Evolutionary conservation across 108 stramenopile genomes (phyloP).

Genomic region (Halocafeteria seosinensis): DNA sequence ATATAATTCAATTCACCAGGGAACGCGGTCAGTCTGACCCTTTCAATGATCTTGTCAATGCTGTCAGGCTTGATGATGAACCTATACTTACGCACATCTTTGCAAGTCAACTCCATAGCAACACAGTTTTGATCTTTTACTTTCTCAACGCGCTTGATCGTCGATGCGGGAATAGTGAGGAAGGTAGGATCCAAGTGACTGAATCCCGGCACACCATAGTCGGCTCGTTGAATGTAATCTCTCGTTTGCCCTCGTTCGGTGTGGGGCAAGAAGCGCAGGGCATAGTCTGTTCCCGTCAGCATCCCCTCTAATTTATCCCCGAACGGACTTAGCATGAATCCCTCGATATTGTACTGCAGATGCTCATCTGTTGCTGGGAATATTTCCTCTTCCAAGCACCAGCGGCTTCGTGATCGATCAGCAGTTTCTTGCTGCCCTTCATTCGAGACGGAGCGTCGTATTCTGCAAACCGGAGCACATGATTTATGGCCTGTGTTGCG

Average conservation of each 20-base stretch:
- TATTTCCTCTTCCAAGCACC: no score
- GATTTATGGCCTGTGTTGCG: no score
- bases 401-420: no score
- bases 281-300: neutral
- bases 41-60: neutral
- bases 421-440: no score
- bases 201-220: neutral
- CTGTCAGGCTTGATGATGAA: neutral
- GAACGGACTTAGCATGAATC: no score
- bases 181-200: neutral
- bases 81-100: slow-evolving; percentile 9
- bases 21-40: slow-evolving; percentile 2
- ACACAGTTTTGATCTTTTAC: neutral
- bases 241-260: neutral
- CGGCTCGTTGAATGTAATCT: no score
- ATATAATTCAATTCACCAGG: neutral
- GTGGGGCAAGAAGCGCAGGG: neutral
- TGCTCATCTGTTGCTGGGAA: no score
- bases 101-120: slow-evolving; percentile 1
- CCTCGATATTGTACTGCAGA: no score
- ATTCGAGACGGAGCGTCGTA: no score
- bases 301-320: no score
- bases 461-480: no score
- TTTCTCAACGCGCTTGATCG: neutral
- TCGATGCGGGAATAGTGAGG: neutral